These are phyloP conservation scores for Colletotrichum magnum DNA, from an alignment of 2,329 filamentous ascomycete genomes.

Conservation along the genomic window DNA sequence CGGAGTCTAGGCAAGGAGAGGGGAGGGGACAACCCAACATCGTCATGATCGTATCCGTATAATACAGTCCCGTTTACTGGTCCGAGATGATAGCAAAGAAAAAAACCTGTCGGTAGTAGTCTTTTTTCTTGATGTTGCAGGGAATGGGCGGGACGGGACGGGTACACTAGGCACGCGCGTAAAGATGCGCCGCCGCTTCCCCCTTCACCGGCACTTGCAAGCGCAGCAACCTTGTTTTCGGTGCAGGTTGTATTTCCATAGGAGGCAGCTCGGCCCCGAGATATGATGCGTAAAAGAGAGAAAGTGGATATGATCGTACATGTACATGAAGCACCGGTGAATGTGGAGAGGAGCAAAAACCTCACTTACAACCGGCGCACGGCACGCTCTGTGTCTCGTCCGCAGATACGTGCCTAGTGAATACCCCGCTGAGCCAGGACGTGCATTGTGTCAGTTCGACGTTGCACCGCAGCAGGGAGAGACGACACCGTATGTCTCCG, in stretches of 20 bases:
- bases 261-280: constrained; percentile 27
- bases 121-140: constrained; percentile 7
- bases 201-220: neutral
- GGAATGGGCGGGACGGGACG: constrained; percentile 5
- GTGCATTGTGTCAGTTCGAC: neutral
- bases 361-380: neutral
- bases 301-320: neutral
- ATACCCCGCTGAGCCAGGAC: neutral
- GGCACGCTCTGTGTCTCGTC: constrained; percentile 5
- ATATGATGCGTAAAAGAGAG: neutral
- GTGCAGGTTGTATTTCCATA: neutral
- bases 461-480: constrained; percentile 11
- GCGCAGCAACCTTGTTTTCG: too few species aligned
- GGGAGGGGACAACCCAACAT: too few species aligned
- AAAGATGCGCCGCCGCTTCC: neutral
- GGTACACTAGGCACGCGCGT: constrained; percentile 5
- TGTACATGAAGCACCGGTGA: neutral
- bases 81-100: neutral
- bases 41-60: too few species aligned
- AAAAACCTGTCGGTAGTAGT: neutral
- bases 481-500: neutral
- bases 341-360: neutral
- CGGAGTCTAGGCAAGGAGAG: too few species aligned
- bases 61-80: neutral
- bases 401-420: neutral